phyloP scores from a whole-genome alignment of 371 early-diverging fungal genomes.

The Mortierella sp. region DNA sequence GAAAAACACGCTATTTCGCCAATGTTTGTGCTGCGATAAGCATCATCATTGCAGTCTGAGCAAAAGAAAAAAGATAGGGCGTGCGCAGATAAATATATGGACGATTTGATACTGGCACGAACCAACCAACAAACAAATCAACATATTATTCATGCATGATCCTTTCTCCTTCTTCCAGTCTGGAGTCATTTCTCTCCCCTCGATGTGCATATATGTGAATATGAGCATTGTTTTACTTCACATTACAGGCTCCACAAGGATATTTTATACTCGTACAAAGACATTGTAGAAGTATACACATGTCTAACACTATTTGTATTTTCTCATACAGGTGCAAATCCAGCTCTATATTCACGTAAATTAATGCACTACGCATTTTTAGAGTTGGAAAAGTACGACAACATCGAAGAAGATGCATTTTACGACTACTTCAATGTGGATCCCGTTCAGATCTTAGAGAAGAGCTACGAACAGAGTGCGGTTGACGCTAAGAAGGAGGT shows the following conservation, averaged over 20 bases:
- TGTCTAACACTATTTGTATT: constrained; percentile 16
- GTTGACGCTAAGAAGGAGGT: constrained; percentile 79
- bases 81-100: constrained; percentile 4
- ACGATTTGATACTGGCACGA: not conserved
- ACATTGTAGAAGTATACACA: not conserved
- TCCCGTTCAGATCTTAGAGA: constrained; percentile 83
- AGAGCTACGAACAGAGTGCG: constrained; percentile 80
- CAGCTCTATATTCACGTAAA: constrained; percentile 89
- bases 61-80: constrained; percentile 7
- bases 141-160: not conserved
- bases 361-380: constrained; percentile 92
- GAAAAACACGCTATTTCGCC: not conserved
- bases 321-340: constrained; percentile 76
- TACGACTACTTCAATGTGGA: constrained; percentile 79
- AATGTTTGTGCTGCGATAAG: constrained; percentile 6
- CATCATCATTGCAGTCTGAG: not conserved
- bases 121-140: not conserved
- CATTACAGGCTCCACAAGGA: too few relatives aligned
- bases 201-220: not conserved
- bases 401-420: constrained; percentile 76
- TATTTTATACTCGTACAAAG: too few relatives aligned
- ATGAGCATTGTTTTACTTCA: not conserved
- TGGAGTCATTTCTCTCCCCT: not conserved
- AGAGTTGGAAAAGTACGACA: constrained; percentile 89
- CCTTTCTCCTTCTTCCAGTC: not conserved